Conservation (phyloP, 805 yeast species). For the Lipomyces lipofer region DNA sequence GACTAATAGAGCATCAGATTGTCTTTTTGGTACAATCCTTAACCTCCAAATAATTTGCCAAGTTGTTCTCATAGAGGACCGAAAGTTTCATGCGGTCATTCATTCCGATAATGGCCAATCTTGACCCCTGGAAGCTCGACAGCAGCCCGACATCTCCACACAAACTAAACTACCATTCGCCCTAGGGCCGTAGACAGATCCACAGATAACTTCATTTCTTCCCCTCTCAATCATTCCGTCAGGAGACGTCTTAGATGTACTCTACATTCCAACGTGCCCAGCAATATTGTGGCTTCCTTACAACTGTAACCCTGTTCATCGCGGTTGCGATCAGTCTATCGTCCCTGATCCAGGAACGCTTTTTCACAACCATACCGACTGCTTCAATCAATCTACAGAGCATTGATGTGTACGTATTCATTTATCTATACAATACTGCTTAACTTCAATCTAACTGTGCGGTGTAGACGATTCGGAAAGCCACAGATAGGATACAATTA, state of each 20-base stretch:
- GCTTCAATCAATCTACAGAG: constrained; percentile 33
- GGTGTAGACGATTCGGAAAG: constrained; percentile 40
- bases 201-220: not conserved
- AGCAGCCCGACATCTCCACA: not conserved
- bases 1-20: too few relatives aligned
- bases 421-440: not conserved
- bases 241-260: constrained; percentile 37
- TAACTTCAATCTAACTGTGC: not conserved
- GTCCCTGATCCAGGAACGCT: constrained; percentile 27
- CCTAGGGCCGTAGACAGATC: not conserved
- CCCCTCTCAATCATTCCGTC: not conserved
- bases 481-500: constrained; percentile 68
- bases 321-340: constrained; percentile 36
- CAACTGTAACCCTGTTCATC: constrained; percentile 38
- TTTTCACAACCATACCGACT: constrained; percentile 33
- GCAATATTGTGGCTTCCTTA: constrained; percentile 38
- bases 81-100: too few relatives aligned
- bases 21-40: too few relatives aligned
- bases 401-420: constrained; percentile 31
- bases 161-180: not conserved
- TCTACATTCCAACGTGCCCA: constrained; percentile 41
- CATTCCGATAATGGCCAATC: too few relatives aligned
- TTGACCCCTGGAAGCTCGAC: too few relatives aligned
- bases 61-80: too few relatives aligned
- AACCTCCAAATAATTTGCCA: too few relatives aligned